Evolutionary conservation across 78 protist species (phyloP), one percentile per base, ranked within the genome.

Genomic region (Speleostelium caveatum): DNA sequence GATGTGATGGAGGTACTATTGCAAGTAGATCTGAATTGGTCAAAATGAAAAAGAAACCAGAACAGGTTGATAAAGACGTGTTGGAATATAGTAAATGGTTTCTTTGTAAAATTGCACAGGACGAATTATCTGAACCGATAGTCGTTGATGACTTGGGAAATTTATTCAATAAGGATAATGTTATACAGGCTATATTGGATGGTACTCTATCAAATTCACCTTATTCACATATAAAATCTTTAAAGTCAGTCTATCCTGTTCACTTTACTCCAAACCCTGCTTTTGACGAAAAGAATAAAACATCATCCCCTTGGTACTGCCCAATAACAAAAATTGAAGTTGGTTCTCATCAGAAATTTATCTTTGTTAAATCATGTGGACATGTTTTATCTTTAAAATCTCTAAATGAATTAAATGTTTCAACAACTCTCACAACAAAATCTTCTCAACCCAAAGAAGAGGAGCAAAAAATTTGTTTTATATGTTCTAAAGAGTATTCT

Each of bases 1-100:
- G 91, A 35, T n/a, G 21, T 3, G 91, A 83, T n/a, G 91, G 91
- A n/a, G 89, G 89, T 33, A 49, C 89, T 26, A 58, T 80, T 28
- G 61, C 72, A 41, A 60, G 28, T 3, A 22, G 91, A 8, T 30
- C n/a, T 21, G 91, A 83, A 22, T 14, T 83, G 5, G 62, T 83
- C 12, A 69, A 71, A 32, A 17, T 41, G 19, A 51, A 69, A 49
- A 83, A 83, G 42, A 83, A 69, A 36, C 24, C 4, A 19, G 73
- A 35, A 30, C 33, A 60, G 42, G 38, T 69, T 22, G 75, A 69
- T 60, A 69, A 59, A 71, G 51, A 33, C 32, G 72, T 69, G 28
- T 42, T 69, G n/a, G 91, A 71, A 21, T 61, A 58, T 39, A 53
- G 63, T 30, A 83, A 58, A 83, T 83, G 91, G 91, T 83, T 59